Evolutionary conservation across 2,329 filamentous ascomycete species (phyloP).

Genomic region (Phialemonium atrogriseum): DNA sequence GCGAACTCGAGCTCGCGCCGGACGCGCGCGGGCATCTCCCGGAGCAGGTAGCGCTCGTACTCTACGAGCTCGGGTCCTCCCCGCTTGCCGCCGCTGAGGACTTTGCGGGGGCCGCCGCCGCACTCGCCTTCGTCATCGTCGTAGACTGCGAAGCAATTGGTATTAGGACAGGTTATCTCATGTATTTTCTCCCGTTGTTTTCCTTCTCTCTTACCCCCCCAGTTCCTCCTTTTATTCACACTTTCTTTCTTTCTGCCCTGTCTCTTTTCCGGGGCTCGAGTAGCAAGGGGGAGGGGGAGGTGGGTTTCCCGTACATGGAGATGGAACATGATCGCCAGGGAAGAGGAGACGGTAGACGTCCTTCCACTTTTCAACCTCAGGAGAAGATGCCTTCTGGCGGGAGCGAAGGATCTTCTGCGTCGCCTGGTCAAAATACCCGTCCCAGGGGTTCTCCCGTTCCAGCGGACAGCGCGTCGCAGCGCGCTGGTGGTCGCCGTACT

Average conservation of each 20-base stretch:
- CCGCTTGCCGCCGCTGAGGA: conserved; percentile 8
- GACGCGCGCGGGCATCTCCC: conserved; percentile 23
- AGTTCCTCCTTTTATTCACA: too few relatives aligned
- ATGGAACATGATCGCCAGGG: conserved; percentile 10
- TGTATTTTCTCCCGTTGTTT: too few relatives aligned
- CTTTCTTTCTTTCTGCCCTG: too few relatives aligned
- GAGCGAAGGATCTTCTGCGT: conserved; percentile 14
- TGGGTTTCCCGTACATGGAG: conserved; percentile 10
- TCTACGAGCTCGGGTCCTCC: conserved; percentile 14
- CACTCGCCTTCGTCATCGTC: too few relatives aligned
- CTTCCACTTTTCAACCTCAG: conserved; percentile 15
- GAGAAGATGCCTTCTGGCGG: conserved; percentile 10
- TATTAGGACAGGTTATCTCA: background rate
- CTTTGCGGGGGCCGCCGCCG: conserved; percentile 7
- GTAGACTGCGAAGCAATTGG: conserved; percentile 19
- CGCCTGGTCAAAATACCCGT: conserved; percentile 41
- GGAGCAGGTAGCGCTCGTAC: conserved; percentile 18
- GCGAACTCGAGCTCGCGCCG: conserved; percentile 21
- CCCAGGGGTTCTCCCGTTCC: conserved; percentile 32
- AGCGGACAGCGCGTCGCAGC: conserved; percentile 26
- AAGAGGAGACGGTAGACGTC: conserved; percentile 17
- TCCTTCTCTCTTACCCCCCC: too few relatives aligned
- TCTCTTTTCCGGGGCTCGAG: too few relatives aligned
- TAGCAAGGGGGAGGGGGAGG: background rate
- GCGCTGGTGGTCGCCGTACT: conserved; percentile 16